Percentiles rank a stretch among this genome's conserved stretches.
phyloP scores from a whole-genome alignment of 2,329 filamentous ascomycete genomes.

The Fusarium hostae region DNA sequence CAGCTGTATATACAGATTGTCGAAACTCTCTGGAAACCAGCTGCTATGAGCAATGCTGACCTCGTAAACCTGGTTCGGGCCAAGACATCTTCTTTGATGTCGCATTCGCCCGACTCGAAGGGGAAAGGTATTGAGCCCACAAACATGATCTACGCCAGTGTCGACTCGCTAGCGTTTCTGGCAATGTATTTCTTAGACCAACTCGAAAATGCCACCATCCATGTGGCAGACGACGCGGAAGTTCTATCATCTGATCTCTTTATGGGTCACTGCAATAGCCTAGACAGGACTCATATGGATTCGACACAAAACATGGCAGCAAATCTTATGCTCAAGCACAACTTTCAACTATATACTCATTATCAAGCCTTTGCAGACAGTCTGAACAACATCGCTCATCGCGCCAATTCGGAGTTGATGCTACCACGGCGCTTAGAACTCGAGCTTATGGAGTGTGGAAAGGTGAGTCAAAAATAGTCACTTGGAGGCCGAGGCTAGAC shows the following conservation, averaged over 20 bases:
- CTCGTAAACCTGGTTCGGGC: conserved; percentile 45
- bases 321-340: conserved; percentile 50
- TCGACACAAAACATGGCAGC: conserved; percentile 52
- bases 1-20: conserved; percentile 57
- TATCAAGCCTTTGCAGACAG: conserved; percentile 47
- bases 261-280: conserved; percentile 52
- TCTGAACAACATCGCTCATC: conserved; percentile 51
- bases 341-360: conserved; percentile 51
- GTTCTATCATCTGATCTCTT: conserved; percentile 56
- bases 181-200: conserved; percentile 64
- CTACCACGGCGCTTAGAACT: conserved; percentile 62
- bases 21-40: conserved; percentile 61
- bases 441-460: conserved; percentile 62
- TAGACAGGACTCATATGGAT: conserved; percentile 38
- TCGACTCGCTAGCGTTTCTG: conserved; percentile 55
- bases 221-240: conserved; percentile 42
- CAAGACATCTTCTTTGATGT: conserved; percentile 24
- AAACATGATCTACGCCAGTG: conserved; percentile 44
- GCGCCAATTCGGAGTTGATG: conserved; percentile 48
- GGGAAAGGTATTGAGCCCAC: conserved; percentile 55
- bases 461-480: conserved; percentile 49
- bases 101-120: conserved; percentile 49
- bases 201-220: conserved; percentile 58
- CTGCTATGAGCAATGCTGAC: conserved; percentile 46
- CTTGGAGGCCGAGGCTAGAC: background rate